Evolutionary conservation across 2,329 filamentous ascomycete genomes (phyloP).

Genomic region (Zymoseptoria ardabiliae): DNA sequence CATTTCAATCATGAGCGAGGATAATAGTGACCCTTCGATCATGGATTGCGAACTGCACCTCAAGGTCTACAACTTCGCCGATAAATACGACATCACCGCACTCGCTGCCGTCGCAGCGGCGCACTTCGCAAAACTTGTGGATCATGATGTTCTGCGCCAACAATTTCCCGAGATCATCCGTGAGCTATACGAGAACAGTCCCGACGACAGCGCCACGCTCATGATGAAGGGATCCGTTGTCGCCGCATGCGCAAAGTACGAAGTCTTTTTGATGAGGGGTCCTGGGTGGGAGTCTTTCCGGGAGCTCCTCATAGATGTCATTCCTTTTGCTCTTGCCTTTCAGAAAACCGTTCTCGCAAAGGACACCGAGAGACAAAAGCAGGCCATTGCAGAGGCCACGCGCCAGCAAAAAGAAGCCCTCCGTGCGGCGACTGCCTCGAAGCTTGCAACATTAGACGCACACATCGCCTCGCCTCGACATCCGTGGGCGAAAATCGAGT

Average conservation of each 20-base stretch:
- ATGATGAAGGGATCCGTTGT: not conserved
- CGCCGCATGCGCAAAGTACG: not conserved
- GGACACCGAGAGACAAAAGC: no score
- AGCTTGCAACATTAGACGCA: no score
- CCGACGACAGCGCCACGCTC: not conserved
- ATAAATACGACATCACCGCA: slow-evolving; percentile 6
- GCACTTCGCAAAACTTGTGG: not conserved
- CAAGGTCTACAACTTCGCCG: slow-evolving; percentile 1
- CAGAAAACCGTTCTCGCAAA: not conserved
- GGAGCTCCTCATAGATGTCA: not conserved
- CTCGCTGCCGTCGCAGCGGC: not conserved
- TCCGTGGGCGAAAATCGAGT: no score
- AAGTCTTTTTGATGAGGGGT: not conserved
- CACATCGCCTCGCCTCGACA: no score
- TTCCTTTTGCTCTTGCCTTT: not conserved
- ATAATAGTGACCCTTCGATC: not conserved
- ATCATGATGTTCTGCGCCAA: not conserved
- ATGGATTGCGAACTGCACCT: not conserved
- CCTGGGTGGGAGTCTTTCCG: not conserved
- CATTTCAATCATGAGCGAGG: no score
- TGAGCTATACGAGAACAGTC: slow-evolving; percentile 4
- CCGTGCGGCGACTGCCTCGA: no score
- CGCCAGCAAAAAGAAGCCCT: no score
- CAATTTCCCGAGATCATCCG: slow-evolving; percentile 1
- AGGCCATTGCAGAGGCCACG: no score